Base-by-base conservation (phyloP, 441 rosid genomes). In the Euphorbia schlechtendalii region DNA sequence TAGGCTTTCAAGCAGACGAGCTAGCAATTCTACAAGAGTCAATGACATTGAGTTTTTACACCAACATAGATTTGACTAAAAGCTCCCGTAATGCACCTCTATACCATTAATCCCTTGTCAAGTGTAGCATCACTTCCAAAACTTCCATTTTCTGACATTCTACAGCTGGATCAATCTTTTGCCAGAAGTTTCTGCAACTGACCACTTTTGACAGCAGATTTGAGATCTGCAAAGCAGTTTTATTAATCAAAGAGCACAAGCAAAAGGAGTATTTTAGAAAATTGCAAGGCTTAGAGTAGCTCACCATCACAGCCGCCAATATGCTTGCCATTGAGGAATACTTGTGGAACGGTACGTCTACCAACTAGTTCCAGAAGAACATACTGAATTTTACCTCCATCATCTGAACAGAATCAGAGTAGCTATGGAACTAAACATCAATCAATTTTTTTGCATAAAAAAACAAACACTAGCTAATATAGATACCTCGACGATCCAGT, bases 301-400 rank as follows among this genome's bases (percentile, higher is more conserved):
- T 63, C 62, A 86, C 96, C 96, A 73, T 92, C 90, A 65, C 90
- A 88, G 54, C 98, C 96, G 64, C 98, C 94, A 56, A 87, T 72
- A 73, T 88, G 94, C 76, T 90, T 84, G 54, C 92, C 90, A 71
- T 87, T 84, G 63, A 92, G 85, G 76, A 87, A 92, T 30, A 92
- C 80, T 81, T 92, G 96, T 0, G 96, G 96, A 62, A 92, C 89
- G 13, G 96, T 92, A 48, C 72, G 73, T 7, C 81, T 85, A 36
- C 96, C 98, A 2, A 91, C 86, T 51, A 88, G 77, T 55, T 92
- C 94, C 27, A 92, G 81, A 49, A 89, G 88, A 72, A 80, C 86
- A 73, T 77, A 74, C 76, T 86, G 91, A 67, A 92, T 85, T 65
- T 85, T 71, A 71, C 70, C 69, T 18, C 96, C 96, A 66, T 92